Base-by-base conservation (phyloP, 2,329 filamentous ascomycete species). In the Colletotrichum melonis region DNA sequence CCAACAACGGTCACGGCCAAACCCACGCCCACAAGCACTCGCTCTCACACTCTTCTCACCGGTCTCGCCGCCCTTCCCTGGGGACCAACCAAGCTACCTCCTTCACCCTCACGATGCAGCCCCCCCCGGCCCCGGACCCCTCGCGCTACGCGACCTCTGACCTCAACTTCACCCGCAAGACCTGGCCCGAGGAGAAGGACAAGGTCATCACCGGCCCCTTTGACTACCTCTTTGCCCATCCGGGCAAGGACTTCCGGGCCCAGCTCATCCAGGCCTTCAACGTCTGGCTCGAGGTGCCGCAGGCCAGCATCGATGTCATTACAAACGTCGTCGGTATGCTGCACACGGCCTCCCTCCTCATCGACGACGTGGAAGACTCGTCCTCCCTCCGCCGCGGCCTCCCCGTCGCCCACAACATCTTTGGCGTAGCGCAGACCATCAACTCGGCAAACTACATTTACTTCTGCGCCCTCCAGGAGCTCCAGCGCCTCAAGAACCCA, bases 361-460 rank as follows among this genome's bases (percentile, higher is more conserved):
- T 97, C 69, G 95, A 97, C 83, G 95, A 97, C 81, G 94, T 97
- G 7, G 94, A 97, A 84, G 95, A 97, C 83, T 91, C 89, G 55
- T 95, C 93, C 2, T 84, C 91, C 75, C 88, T 97, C 32, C 92
- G 95, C 54, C 90, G 95, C 54, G 94, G 95, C 55, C 88, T 94
- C 52, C 95, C 95, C 14, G 94, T 96, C 24, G 93, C 95, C 3
- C 94, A 97, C 83, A 90, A 87, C 81, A 95, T 97, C 77, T 97
- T 95, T 79, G 95, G 95, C 74, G 91, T 93, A 4, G 92, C 95
- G 6, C 95, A 97, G 83, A 97, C 94, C 56, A 97, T 97, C 84
- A 97, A 97, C 83, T 93, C 92, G 63, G 94, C 94, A 75, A 97
- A 97, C 83, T 97, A 97, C 83, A 90, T 96, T 72, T 97, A 97